Conservation (phyloP, 164 flowering plant genomes). For the Vitis rotundifolia region DNA sequence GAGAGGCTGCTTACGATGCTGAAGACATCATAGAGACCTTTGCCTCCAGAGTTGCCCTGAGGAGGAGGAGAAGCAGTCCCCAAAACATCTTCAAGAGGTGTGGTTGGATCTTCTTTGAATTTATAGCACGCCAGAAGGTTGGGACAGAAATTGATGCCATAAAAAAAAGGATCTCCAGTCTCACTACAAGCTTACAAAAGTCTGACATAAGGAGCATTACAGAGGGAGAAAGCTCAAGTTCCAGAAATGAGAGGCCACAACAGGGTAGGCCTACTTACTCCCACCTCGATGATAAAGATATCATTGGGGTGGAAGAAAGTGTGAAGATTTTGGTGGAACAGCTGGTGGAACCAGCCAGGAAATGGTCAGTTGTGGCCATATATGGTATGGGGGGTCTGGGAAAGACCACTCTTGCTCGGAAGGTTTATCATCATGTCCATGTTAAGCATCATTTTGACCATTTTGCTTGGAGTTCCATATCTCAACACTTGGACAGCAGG, state of each 20-base stretch:
- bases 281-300: constrained; percentile 3
- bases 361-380: constrained; percentile 8
- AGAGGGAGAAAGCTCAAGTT: neutral
- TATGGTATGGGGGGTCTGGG: constrained; percentile 29
- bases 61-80: neutral
- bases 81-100: neutral
- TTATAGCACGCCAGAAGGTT: neutral
- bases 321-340: neutral
- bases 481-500: constrained; percentile 13
- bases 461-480: constrained; percentile 23
- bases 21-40: constrained; percentile 32
- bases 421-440: constrained; percentile 4
- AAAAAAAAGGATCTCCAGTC: constrained; percentile 1
- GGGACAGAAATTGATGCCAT: constrained; percentile 13
- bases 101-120: neutral
- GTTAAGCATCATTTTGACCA: constrained; percentile 10
- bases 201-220: constrained; percentile 10
- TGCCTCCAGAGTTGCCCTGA: constrained; percentile 5
- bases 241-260: neutral
- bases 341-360: neutral
- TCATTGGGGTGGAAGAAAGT: constrained; percentile 13
- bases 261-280: constrained; percentile 7
- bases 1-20: constrained; percentile 30
- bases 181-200: constrained; percentile 1
- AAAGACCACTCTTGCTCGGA: constrained; percentile 26